Conservation (phyloP, 129 eudicot species). For the Centaurea solstitialis region DNA sequence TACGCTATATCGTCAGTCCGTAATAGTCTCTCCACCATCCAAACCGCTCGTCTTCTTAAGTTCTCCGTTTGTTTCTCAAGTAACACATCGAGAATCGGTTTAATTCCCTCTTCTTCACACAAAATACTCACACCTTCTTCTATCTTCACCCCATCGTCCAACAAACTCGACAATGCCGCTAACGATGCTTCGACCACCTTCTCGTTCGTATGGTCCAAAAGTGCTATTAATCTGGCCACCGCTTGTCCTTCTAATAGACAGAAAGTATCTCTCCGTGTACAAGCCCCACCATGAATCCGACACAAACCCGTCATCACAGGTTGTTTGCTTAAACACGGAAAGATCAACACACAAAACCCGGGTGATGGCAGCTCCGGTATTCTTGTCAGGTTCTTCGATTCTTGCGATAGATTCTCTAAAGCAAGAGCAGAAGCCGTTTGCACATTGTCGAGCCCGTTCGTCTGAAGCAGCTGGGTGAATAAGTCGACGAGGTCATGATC, state of each 20-base stretch:
- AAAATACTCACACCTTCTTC: conserved; percentile 68
- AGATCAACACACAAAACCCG: conserved; percentile 55
- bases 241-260: conserved; percentile 84
- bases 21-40: conserved; percentile 86
- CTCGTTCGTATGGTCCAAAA: conserved; percentile 76
- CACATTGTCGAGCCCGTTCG: conserved; percentile 77
- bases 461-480: conserved; percentile 72
- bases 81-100: conserved; percentile 71
- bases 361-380: conserved; percentile 59
- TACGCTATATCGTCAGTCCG: conserved; percentile 64
- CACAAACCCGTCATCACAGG: conserved; percentile 67
- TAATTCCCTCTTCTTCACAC: conserved; percentile 68
- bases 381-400: conserved; percentile 58
- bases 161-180: conserved; percentile 71
- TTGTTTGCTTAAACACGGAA: conserved; percentile 65
- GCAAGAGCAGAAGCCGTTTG: conserved; percentile 87
- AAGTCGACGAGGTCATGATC: conserved; percentile 57
- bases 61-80: conserved; percentile 68
- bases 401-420: conserved; percentile 65
- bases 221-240: conserved; percentile 67
- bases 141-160: conserved; percentile 75
- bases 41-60: conserved; percentile 64
- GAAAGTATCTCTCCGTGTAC: conserved; percentile 69
- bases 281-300: conserved; percentile 59
- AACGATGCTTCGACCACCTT: conserved; percentile 83